These are phyloP conservation scores for Phytophthora colocasiae DNA, from an alignment of 352 stramenopile species.

Conservation along the genomic window DNA sequence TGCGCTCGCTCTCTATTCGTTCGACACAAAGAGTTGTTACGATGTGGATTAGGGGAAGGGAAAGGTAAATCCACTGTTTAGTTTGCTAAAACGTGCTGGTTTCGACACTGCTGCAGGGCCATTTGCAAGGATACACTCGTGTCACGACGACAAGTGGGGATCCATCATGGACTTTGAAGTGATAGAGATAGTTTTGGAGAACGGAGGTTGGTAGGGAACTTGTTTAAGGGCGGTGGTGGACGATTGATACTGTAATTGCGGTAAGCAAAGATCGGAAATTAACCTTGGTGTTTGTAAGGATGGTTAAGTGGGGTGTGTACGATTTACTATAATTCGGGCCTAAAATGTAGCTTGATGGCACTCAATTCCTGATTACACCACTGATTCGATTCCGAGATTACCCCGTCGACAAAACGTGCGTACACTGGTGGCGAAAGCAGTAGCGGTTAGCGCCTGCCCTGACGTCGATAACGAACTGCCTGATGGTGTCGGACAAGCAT, in stretches of 20 bases:
- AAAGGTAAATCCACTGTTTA: constrained; percentile 6
- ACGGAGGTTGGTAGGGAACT: background rate
- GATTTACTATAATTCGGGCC: background rate
- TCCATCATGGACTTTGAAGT: background rate
- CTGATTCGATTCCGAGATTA: background rate
- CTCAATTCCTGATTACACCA: constrained; percentile 21
- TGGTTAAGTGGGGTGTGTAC: background rate
- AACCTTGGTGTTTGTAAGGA: constrained; percentile 18
- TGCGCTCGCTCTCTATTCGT: constrained; percentile 18
- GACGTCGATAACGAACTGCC: constrained; percentile 1
- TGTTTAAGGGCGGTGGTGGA: background rate
- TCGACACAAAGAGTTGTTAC: constrained; percentile 17
- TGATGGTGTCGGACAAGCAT: background rate
- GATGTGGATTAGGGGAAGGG: constrained; percentile 12
- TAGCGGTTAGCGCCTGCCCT: background rate
- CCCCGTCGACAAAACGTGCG: constrained; percentile 4
- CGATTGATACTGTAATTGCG: constrained; percentile 11
- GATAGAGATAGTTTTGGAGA: background rate
- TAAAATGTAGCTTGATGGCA: background rate
- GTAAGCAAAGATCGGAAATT: constrained; percentile 3
- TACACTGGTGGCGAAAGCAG: constrained; percentile 8
- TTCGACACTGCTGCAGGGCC: background rate
- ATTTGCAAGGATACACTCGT: constrained; percentile 5
- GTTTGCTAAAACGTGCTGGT: constrained; percentile 6
- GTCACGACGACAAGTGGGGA: background rate